phyloP scores from a whole-genome alignment of 2,329 filamentous ascomycete genomes.

The Curvularia eragrostidis region DNA sequence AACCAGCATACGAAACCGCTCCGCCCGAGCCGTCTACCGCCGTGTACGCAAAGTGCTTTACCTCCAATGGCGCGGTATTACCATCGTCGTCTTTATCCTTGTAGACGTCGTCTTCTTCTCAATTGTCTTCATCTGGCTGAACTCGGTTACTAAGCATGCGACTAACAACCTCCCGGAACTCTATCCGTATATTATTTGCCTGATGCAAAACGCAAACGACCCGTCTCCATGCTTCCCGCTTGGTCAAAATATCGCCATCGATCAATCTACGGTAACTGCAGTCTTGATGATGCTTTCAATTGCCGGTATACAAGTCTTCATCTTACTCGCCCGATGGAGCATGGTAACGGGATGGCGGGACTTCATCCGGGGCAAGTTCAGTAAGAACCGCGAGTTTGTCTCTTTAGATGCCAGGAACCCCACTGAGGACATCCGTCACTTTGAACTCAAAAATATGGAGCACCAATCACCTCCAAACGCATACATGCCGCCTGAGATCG shows the following conservation, averaged over 20 bases:
- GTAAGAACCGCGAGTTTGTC: slow-evolving; percentile 79
- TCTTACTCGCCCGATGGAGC: slow-evolving; percentile 82
- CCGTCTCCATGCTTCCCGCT: slow-evolving; percentile 70
- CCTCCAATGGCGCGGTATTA: slow-evolving; percentile 93
- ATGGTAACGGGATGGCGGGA: slow-evolving; percentile 87
- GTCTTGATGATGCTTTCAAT: slow-evolving; percentile 81
- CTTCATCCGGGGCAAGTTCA: slow-evolving; percentile 59
- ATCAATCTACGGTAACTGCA: slow-evolving; percentile 77
- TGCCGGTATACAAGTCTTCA: slow-evolving; percentile 83
- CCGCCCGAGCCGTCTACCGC: slow-evolving; percentile 85
- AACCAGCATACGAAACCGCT: slow-evolving; percentile 77
- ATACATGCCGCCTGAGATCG: slow-evolving; percentile 33
- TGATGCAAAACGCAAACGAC: slow-evolving; percentile 64
- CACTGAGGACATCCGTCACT: slow-evolving; percentile 41
- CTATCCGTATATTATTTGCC: slow-evolving; percentile 73
- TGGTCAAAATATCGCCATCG: slow-evolving; percentile 70
- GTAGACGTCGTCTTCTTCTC: slow-evolving; percentile 94
- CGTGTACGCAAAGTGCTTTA: slow-evolving; percentile 85
- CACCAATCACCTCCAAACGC: slow-evolving; percentile 38
- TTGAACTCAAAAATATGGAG: slow-evolving; percentile 47
- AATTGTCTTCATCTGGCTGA: slow-evolving; percentile 85
- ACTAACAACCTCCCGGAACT: slow-evolving; percentile 64
- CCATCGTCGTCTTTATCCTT: slow-evolving; percentile 87
- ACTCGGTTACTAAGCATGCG: slow-evolving; percentile 64
- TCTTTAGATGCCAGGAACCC: slow-evolving; percentile 74